Percentiles rank a stretch among this genome's conserved stretches.
These are phyloP conservation scores for Cylindrotheca closterium DNA, from an alignment of 108 stramenopile genomes.

Conservation along the genomic window DNA sequence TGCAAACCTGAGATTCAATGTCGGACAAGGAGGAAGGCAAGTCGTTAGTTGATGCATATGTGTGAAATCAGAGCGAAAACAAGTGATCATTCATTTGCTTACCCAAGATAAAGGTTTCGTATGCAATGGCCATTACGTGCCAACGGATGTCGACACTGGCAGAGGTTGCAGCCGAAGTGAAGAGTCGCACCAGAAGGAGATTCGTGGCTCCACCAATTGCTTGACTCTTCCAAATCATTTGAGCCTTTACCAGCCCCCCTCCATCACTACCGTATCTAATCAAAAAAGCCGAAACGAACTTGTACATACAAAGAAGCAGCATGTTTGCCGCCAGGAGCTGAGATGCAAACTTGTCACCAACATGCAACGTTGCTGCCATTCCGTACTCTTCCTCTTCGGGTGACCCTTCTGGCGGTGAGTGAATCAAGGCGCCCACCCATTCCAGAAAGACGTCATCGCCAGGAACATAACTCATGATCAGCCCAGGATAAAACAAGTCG, in stretches of 20 bases:
- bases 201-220: slow-evolving; percentile 56
- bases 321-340: slow-evolving; percentile 71
- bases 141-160: slow-evolving; percentile 87
- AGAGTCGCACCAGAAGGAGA: slow-evolving; percentile 70
- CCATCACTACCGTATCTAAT: slow-evolving; percentile 66
- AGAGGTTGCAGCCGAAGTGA: slow-evolving; percentile 60
- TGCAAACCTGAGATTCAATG: neutral
- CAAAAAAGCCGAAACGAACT: slow-evolving; percentile 53
- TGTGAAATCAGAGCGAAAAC: too few relatives aligned
- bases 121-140: slow-evolving; percentile 82
- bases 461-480: slow-evolving; percentile 67
- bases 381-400: slow-evolving; percentile 71
- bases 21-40: too few relatives aligned
- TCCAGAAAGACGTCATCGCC: slow-evolving; percentile 89
- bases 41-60: too few relatives aligned
- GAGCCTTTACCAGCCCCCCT: slow-evolving; percentile 59
- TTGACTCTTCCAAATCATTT: slow-evolving; percentile 82
- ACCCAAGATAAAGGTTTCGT: slow-evolving; percentile 84
- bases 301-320: slow-evolving; percentile 59
- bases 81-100: too few relatives aligned
- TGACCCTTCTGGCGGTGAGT: slow-evolving; percentile 82
- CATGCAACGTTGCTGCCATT: slow-evolving; percentile 61
- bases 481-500: slow-evolving; percentile 79
- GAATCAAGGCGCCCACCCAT: slow-evolving; percentile 83
- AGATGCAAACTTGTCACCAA: slow-evolving; percentile 79